Evolutionary conservation across 1,284 basidiomycete genomes (phyloP).

Genomic region (Cutaneotrichosporon sp.): DNA sequence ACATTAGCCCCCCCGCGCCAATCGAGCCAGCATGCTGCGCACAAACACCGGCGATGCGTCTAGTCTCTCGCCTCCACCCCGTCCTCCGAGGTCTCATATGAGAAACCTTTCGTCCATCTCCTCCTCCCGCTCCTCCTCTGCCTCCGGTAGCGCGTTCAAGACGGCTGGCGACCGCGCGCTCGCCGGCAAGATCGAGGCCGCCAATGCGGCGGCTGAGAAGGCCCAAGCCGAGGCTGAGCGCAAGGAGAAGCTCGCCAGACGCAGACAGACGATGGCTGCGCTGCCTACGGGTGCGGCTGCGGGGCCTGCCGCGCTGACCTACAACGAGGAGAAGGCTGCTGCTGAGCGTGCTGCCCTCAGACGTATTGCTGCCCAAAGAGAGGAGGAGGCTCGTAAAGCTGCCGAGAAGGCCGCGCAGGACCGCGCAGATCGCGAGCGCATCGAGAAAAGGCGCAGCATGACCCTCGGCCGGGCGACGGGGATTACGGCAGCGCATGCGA

Average conservation of each 20-base stretch:
- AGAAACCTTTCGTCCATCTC: background rate
- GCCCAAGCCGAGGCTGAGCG: conserved; percentile 1
- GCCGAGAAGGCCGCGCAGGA: conserved; percentile 1
- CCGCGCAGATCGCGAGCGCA: background rate
- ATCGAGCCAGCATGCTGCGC: conserved; percentile 36
- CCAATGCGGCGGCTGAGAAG: background rate
- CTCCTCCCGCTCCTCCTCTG: background rate
- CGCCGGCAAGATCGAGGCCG: background rate
- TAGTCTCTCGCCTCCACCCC: background rate
- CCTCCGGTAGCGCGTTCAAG: background rate
- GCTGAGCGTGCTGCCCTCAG: background rate
- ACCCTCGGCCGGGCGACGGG: background rate
- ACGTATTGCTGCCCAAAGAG: background rate
- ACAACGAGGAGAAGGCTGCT: background rate
- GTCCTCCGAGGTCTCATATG: conserved; percentile 2
- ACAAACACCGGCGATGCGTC: background rate
- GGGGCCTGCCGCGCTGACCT: background rate
- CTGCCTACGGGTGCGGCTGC: background rate
- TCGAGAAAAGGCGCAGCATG: background rate
- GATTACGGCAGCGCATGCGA: background rate
- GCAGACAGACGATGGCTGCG: background rate
- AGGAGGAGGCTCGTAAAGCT: background rate
- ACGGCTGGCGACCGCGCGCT: conserved; percentile 1
- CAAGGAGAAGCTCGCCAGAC: background rate
- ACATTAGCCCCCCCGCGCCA: conserved; percentile 33